Conservation (phyloP, 306 rosid genomes). For the Corylus americana region DNA sequence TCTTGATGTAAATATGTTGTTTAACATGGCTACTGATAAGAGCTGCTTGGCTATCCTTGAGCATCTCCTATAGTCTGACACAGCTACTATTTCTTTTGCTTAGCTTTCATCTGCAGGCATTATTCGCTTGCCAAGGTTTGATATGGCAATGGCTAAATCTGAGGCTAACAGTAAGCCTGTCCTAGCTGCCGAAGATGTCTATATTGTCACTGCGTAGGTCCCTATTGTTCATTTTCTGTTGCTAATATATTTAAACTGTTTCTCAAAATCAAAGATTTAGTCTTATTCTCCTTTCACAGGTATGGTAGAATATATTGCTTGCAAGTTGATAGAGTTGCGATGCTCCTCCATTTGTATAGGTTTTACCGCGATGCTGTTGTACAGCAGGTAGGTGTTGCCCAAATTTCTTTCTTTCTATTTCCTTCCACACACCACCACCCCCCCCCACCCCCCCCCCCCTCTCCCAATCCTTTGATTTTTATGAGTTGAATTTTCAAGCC, state of each 20-base stretch:
- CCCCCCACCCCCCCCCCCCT: no score
- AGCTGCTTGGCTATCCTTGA: constrained; percentile 18
- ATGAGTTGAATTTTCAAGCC: neutral
- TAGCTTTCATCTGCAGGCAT: constrained; percentile 94
- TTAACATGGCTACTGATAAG: constrained; percentile 17
- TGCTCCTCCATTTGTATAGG: constrained; percentile 89
- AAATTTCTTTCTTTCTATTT: neutral
- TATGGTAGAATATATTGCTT: constrained; percentile 98
- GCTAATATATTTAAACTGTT: constrained; percentile 21
- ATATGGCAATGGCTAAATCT: constrained; percentile 94
- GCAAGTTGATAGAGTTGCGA: constrained; percentile 93
- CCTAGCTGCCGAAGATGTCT: constrained; percentile 85
- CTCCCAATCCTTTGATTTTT: neutral
- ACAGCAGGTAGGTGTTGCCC: constrained; percentile 71
- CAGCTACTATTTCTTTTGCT: constrained; percentile 28
- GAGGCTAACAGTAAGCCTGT: constrained; percentile 90
- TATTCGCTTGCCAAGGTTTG: constrained; percentile 93
- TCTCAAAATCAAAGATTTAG: constrained; percentile 18
- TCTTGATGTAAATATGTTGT: constrained; percentile 13
- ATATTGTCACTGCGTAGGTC: constrained; percentile 80
- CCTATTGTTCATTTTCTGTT: constrained; percentile 22
- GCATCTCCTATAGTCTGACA: constrained; percentile 36
- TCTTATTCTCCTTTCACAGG: constrained; percentile 43
- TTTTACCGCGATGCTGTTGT: constrained; percentile 97
- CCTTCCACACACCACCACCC: no score